phyloP scores from a whole-genome alignment of 2,329 filamentous ascomycete species.

The Trichophyton simii region DNA sequence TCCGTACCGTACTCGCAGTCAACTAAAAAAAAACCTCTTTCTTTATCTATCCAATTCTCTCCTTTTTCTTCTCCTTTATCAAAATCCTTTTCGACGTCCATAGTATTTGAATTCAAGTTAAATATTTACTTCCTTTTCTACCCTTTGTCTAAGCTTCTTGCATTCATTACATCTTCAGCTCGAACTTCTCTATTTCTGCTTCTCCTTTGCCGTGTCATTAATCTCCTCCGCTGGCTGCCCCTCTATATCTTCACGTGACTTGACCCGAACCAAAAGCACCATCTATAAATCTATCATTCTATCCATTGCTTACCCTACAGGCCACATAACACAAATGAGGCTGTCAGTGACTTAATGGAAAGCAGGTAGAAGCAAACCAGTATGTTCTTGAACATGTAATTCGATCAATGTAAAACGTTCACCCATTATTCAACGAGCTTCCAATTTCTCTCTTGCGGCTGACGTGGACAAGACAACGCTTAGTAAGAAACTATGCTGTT shows the following conservation, averaged over 20 bases:
- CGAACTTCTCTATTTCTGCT: not conserved
- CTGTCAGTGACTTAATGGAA: not conserved
- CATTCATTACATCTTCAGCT: too few species aligned
- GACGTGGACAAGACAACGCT: too few species aligned
- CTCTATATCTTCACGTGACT: not conserved
- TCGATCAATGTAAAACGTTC: not conserved
- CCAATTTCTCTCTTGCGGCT: too few species aligned
- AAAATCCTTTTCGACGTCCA: not conserved
- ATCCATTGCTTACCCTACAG: not conserved
- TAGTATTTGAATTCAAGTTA: slow-evolving; percentile 5
- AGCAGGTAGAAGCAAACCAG: not conserved
- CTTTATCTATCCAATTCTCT: not conserved
- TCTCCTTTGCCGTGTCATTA: too few species aligned
- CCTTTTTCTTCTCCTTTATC: not conserved
- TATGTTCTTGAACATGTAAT: not conserved
- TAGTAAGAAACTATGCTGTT: too few species aligned
- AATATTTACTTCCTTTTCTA: not conserved
- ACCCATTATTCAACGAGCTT: too few species aligned
- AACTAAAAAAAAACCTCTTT: not conserved
- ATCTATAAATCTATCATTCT: not conserved
- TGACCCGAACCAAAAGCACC: not conserved
- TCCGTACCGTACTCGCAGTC: not conserved
- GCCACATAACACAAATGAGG: not conserved
- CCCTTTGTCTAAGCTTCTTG: not conserved
- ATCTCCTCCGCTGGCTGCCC: too few species aligned